phyloP scores from a whole-genome alignment of 1,139 yeast species.

The Lodderomyces orthopsilosis region DNA sequence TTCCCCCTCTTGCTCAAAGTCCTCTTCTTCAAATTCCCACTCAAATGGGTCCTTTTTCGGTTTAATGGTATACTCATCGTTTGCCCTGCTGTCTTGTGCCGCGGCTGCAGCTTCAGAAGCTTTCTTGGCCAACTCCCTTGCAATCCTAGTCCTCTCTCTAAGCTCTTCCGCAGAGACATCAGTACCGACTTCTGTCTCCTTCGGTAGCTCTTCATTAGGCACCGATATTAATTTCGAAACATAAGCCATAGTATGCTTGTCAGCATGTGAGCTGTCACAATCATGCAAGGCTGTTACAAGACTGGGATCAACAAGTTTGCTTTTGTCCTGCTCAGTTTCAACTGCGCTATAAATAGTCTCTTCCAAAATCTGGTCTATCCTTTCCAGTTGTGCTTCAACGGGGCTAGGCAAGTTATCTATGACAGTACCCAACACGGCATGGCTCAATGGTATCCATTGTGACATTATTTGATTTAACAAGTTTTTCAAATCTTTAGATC shows the following conservation, averaged over 20 bases:
- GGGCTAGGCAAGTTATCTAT: conserved; percentile 89
- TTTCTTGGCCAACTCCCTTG: conserved; percentile 66
- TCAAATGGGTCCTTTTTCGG: conserved; percentile 37
- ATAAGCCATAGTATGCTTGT: conserved; percentile 71
- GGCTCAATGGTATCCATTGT: conserved; percentile 93
- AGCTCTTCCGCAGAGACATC: conserved; percentile 56
- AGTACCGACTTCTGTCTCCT: conserved; percentile 31
- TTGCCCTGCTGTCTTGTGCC: conserved; percentile 19
- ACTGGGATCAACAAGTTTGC: conserved; percentile 40
- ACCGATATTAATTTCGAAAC: conserved; percentile 88
- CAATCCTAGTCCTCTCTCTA: conserved; percentile 62
- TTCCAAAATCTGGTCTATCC: conserved; percentile 67
- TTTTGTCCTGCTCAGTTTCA: conserved; percentile 21
- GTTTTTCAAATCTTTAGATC: conserved; percentile 71
- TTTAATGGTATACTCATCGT: conserved; percentile 33
- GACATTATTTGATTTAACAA: conserved; percentile 71
- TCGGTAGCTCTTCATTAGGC: conserved; percentile 77
- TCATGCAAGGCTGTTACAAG: conserved; percentile 55
- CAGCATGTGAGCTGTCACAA: conserved; percentile 53
- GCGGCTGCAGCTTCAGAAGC: conserved; percentile 61
- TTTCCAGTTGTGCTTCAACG: conserved; percentile 61
- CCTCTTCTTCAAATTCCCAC: conserved; percentile 46
- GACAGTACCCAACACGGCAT: conserved; percentile 79
- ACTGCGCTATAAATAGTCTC: conserved; percentile 47
- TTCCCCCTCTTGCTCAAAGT: conserved; percentile 34